Evolutionary conservation across 2,329 filamentous ascomycete genomes (phyloP).

Genomic region (Neoascochyta sp.): DNA sequence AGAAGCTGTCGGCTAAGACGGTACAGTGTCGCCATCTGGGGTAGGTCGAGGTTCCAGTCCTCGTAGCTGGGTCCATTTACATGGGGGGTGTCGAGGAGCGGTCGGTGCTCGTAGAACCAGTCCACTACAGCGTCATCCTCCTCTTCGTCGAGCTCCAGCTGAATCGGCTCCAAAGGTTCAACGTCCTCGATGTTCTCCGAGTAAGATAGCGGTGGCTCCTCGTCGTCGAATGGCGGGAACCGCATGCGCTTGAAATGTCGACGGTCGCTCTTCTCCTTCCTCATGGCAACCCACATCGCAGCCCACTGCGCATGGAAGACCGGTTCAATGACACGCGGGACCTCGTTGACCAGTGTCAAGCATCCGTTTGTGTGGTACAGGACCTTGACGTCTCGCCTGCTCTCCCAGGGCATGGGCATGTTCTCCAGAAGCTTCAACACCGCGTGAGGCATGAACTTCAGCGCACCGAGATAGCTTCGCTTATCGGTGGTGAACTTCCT

Average conservation of each 20-base stretch:
- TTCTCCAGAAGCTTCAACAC: constrained; percentile 97
- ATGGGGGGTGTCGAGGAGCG: constrained; percentile 84
- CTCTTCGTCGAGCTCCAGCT: constrained; percentile 94
- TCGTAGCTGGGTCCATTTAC: constrained; percentile 98
- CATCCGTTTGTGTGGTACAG: constrained; percentile 98
- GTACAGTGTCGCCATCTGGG: constrained; percentile 94
- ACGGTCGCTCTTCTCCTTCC: constrained; percentile 93
- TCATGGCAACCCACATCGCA: constrained; percentile 99
- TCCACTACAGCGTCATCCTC: constrained; percentile 90
- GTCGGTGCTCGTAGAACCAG: constrained; percentile 96
- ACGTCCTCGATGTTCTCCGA: constrained; percentile 99
- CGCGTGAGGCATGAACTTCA: constrained; percentile 99
- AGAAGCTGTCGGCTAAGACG: constrained; percentile 86
- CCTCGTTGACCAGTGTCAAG: constrained; percentile 93
- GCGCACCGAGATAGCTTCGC: constrained; percentile 89
- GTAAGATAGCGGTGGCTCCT: constrained; percentile 96
- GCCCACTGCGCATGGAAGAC: constrained; percentile 99
- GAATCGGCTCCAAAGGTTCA: constrained; percentile 93
- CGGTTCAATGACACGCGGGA: constrained; percentile 91
- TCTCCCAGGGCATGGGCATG: constrained; percentile 99
- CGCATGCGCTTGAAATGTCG: constrained; percentile 98
- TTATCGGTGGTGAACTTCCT: constrained; percentile 99
- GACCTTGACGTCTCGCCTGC: constrained; percentile 91
- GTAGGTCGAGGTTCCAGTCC: constrained; percentile 85
- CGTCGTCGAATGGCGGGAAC: constrained; percentile 97